Conservation (phyloP, 1,139 yeast species). For the Pichia norvegensis region DNA sequence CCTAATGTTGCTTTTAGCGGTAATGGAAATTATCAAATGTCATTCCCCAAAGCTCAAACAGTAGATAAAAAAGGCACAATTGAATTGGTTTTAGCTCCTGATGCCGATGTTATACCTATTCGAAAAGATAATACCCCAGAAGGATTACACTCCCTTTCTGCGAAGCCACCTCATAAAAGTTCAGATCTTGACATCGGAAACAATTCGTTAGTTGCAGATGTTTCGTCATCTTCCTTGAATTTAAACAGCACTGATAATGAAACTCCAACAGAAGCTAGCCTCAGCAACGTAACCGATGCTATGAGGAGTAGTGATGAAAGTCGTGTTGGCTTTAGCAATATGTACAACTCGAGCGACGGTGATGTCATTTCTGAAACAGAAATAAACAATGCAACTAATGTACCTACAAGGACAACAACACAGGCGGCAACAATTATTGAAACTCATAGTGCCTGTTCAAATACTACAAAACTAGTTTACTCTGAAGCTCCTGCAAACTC, state of each 20-base stretch:
- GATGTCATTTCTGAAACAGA: not conserved
- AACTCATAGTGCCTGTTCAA: not conserved
- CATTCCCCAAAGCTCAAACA: not conserved
- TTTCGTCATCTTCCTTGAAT: conserved; percentile 7
- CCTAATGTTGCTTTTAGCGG: not conserved
- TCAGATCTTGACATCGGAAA: not conserved
- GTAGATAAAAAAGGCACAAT: conserved; percentile 9
- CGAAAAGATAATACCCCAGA: conserved; percentile 14
- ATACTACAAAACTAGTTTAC: not conserved
- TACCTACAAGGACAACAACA: not conserved
- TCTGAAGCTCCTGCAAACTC: not conserved
- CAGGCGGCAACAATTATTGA: not conserved
- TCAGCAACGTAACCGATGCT: not conserved
- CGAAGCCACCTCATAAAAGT: not conserved
- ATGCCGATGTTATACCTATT: conserved; percentile 17
- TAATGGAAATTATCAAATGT: not conserved
- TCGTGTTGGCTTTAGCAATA: not conserved
- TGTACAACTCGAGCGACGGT: not conserved
- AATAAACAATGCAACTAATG: not conserved
- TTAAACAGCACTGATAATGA: not conserved
- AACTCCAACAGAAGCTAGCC: not conserved
- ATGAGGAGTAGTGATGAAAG: not conserved
- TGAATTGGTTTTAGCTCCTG: conserved; percentile 17
- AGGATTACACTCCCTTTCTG: not conserved
- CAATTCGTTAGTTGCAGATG: not conserved